Evolutionary conservation across 2,329 filamentous ascomycete genomes (phyloP).

Genomic region (Pseudocercospora fijiensis): DNA sequence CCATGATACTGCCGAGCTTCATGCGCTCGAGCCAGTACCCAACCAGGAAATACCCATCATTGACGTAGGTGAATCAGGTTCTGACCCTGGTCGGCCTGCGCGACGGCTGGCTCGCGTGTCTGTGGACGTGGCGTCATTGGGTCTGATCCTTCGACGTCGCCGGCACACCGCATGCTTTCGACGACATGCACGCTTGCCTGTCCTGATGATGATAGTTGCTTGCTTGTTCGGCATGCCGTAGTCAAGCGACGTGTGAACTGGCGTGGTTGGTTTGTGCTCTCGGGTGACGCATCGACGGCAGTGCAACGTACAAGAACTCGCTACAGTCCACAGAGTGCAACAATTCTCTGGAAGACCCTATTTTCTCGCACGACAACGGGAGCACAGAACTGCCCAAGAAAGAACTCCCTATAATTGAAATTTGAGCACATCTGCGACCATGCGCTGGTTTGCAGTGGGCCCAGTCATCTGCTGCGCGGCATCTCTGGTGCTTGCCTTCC

Average conservation of each 20-base stretch:
- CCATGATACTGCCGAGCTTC: not conserved
- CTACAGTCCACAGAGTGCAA: not conserved
- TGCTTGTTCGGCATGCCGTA: slow-evolving; percentile 1
- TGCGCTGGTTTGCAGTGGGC: slow-evolving; percentile 30
- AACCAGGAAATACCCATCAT: slow-evolving; percentile 1
- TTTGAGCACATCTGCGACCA: not conserved
- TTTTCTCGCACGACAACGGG: not conserved
- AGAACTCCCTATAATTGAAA: not conserved
- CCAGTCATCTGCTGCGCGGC: slow-evolving; percentile 46
- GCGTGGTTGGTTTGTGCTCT: not conserved
- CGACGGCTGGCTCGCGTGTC: slow-evolving; percentile 2
- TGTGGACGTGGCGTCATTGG: slow-evolving; percentile 5
- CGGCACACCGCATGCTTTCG: not conserved
- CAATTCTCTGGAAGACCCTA: not conserved
- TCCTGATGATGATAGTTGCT: not conserved
- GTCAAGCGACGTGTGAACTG: not conserved
- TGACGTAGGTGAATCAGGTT: not conserved
- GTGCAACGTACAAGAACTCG: not conserved
- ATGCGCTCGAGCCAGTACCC: not conserved
- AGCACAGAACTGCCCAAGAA: not conserved
- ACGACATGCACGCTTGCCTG: not conserved
- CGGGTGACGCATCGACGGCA: not conserved
- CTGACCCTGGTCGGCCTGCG: slow-evolving; percentile 1
- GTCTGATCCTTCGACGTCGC: not conserved
- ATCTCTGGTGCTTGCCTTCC: slow-evolving; percentile 57